Percentiles rank a stretch among this genome's conserved stretches.
phyloP scores from a whole-genome alignment of 2,329 filamentous ascomycete genomes.

The Calcarisporium arbuscula region DNA sequence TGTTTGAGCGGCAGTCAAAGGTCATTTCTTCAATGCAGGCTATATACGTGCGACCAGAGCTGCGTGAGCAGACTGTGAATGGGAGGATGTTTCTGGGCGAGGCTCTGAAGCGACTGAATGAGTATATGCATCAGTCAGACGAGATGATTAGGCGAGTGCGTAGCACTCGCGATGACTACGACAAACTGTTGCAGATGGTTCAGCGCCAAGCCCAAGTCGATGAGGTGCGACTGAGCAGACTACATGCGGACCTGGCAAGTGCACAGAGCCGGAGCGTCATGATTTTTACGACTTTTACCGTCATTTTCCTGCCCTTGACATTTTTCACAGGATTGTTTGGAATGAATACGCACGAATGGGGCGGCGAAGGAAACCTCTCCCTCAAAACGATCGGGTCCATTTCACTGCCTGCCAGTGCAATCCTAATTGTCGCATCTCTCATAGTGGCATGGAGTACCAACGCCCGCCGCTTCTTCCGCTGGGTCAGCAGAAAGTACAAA shows the following conservation, averaged over 20 bases:
- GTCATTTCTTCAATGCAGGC: slow-evolving; percentile 42
- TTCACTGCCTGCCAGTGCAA: slow-evolving; percentile 40
- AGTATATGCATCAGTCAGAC: slow-evolving; percentile 46
- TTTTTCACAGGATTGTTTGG: slow-evolving; percentile 62
- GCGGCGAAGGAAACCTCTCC: slow-evolving; percentile 37
- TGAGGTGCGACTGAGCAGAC: slow-evolving; percentile 55
- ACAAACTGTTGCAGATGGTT: slow-evolving; percentile 60
- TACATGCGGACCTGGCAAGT: slow-evolving; percentile 57
- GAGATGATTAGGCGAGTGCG: slow-evolving; percentile 56
- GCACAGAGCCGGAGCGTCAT: slow-evolving; percentile 57
- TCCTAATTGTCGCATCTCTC: slow-evolving; percentile 44
- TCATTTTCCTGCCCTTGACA: slow-evolving; percentile 57
- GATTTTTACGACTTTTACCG: slow-evolving; percentile 59
- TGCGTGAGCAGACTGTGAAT: slow-evolving; percentile 34
- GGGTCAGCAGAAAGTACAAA: slow-evolving; percentile 12
- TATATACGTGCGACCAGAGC: slow-evolving; percentile 34
- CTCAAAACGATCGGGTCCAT: slow-evolving; percentile 41
- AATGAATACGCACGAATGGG: slow-evolving; percentile 60
- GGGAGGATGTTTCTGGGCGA: slow-evolving; percentile 47
- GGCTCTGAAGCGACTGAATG: slow-evolving; percentile 44
- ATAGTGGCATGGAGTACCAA: slow-evolving; percentile 49
- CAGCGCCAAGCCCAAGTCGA: slow-evolving; percentile 62
- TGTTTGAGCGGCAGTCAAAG: slow-evolving; percentile 51
- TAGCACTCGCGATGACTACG: slow-evolving; percentile 54
- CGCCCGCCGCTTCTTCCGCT: slow-evolving; percentile 26